Conservation (phyloP, 75 land plant genomes). For the Azolla pinnata region DNA sequence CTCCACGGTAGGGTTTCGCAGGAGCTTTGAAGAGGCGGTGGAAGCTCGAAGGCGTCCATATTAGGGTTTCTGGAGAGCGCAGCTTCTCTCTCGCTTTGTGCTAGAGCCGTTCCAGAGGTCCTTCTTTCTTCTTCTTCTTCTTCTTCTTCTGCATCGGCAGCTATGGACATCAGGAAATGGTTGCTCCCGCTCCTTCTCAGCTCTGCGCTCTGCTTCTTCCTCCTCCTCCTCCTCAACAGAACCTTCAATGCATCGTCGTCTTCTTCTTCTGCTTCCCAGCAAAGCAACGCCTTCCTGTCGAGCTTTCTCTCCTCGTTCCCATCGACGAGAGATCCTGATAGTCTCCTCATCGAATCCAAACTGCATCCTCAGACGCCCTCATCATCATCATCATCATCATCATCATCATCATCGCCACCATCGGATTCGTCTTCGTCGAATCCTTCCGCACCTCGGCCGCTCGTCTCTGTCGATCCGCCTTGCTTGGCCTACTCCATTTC, state of each 20-base stretch:
- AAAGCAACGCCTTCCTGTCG: too few species aligned
- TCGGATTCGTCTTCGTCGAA: too few species aligned
- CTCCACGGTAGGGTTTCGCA: too few species aligned
- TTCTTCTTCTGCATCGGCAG: too few species aligned
- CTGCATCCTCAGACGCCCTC: too few species aligned
- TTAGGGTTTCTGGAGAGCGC: too few species aligned
- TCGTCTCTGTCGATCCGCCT: slow-evolving; percentile 42
- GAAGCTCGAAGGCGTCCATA: too few species aligned
- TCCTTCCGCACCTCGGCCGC: too few species aligned
- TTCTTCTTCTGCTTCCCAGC: neutral
- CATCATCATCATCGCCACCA: neutral
- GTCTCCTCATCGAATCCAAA: slow-evolving; percentile 25
- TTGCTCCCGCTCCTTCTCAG: slow-evolving; percentile 20
- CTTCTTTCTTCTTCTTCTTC: too few species aligned
- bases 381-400: neutral
- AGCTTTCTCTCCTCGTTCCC: neutral
- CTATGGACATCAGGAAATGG: slow-evolving; percentile 37
- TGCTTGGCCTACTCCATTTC: slow-evolving; percentile 67
- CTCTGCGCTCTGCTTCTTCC: slow-evolving; percentile 21
- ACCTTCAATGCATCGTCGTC: slow-evolving; percentile 6
- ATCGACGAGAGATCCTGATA: neutral
- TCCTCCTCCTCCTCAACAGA: slow-evolving; percentile 7
- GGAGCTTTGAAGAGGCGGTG: too few species aligned
- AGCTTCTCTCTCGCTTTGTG: too few species aligned
- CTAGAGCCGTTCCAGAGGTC: too few species aligned